These are phyloP conservation scores for Mycena epipterygia DNA, from an alignment of 768 basidiomycete genomes.

Conservation along the genomic window DNA sequence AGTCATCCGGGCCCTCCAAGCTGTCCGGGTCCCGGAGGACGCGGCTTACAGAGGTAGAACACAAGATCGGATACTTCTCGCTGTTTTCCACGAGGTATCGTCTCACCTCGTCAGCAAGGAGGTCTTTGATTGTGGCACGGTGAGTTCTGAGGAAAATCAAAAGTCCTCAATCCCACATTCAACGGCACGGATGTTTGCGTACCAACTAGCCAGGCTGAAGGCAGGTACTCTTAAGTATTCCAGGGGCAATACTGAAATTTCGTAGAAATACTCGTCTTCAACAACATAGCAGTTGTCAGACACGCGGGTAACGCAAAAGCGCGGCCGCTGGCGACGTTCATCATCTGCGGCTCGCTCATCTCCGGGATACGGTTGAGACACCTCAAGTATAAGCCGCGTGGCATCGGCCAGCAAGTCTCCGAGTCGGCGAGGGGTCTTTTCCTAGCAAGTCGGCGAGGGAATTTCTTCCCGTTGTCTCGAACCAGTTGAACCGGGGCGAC, in stretches of 20 bases:
- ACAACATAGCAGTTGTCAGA: neutral
- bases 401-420: constrained; percentile 8
- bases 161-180: neutral
- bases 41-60: too few relatives aligned
- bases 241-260: neutral
- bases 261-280: neutral
- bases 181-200: neutral
- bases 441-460: too few relatives aligned
- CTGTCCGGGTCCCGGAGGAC: neutral
- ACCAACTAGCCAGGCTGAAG: neutral
- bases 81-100: neutral
- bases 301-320: neutral
- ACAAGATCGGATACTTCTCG: too few relatives aligned
- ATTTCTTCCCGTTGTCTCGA: too few relatives aligned
- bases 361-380: constrained; percentile 7
- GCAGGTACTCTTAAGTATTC: neutral
- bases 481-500: too few relatives aligned
- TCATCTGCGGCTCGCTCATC: neutral
- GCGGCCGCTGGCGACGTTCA: neutral
- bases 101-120: too few relatives aligned
- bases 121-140: too few relatives aligned
- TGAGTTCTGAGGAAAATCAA: too few relatives aligned
- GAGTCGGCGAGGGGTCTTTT: neutral
- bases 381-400: neutral
- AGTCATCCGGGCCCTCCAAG: neutral